phyloP scores from a whole-genome alignment of 352 stramenopile genomes.

The Phytopythium ostracodes region DNA sequence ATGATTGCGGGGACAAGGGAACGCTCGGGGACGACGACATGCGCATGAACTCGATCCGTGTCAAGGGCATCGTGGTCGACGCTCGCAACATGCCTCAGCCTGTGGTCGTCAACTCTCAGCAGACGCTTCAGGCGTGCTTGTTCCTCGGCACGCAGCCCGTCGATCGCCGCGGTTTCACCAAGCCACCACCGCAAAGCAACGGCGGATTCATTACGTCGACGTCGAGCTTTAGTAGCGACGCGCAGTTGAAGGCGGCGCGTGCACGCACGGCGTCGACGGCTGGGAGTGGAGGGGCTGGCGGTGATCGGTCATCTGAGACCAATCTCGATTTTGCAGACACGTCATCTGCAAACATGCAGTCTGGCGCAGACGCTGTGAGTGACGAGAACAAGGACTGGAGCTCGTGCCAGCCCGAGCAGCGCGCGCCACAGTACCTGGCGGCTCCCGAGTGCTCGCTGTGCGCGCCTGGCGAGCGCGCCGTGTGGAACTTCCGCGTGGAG shows the following conservation, averaged over 20 bases:
- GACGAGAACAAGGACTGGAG: conserved; percentile 90
- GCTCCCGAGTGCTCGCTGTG: conserved; percentile 75
- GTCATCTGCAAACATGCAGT: conserved; percentile 24
- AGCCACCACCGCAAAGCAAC: conserved; percentile 83
- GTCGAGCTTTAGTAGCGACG: conserved; percentile 42
- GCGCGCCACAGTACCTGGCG: conserved; percentile 57
- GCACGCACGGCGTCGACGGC: conserved; percentile 52
- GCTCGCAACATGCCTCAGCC: conserved; percentile 84
- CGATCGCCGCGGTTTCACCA: conserved; percentile 81
- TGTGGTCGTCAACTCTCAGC: conserved; percentile 83
- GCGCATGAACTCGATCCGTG: conserved; percentile 84
- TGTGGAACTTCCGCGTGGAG: conserved; percentile 90
- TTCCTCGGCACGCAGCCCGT: conserved; percentile 85
- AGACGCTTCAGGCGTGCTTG: conserved; percentile 83
- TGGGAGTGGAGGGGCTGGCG: conserved; percentile 18
- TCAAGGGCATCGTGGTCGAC: conserved; percentile 86
- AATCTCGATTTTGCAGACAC: conserved; percentile 64
- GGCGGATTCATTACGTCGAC: conserved; percentile 74
- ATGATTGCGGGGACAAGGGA: conserved; percentile 57
- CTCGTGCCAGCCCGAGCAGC: conserved; percentile 80
- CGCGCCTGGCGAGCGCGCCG: conserved; percentile 69
- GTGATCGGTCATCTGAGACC: conserved; percentile 72
- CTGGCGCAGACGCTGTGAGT: conserved; percentile 39
- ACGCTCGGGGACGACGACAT: conserved; percentile 70
- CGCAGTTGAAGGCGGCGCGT: conserved; percentile 53